Base-by-base conservation (phyloP, 495 filamentous ascomycete species). In the Penicillium subrubescens region DNA sequence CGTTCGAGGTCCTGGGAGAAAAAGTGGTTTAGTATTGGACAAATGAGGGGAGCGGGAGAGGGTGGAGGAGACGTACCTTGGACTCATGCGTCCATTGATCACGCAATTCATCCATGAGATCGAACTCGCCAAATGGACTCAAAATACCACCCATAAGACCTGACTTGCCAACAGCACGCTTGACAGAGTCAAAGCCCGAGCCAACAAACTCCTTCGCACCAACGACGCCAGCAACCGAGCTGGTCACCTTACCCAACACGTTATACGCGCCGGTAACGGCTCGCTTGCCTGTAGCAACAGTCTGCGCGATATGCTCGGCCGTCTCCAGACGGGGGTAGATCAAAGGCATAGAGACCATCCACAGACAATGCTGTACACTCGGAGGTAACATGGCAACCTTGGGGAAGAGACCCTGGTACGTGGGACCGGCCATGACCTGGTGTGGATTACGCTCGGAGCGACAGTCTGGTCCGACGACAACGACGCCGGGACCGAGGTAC, bases 21-120 rank as follows among this genome's bases (percentile, higher is more conserved):
- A n/a, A n/a, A n/a, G n/a, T n/a, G 19, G 29, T 41, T 69, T 62
- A 63, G 54, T 33, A 35, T 50, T 12, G 46, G 8, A 27, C 14
- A 17, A 11, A 4, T 27, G 8, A 15, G 29, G 23, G 21, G n/a
- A n/a, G n/a, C n/a, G n/a, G n/a, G n/a, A n/a, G n/a, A n/a, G n/a
- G n/a, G n/a, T n/a, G n/a, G n/a, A n/a, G n/a, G n/a, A n/a, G 27
- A 60, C 68, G 31, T 73, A 89, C 88, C 82, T 99, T 99, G 29
- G 89, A 92, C 58, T 98, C 94, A 73, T 99, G 95, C 19, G 96
- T 99, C 95, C 95, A 99, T 81, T 95, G 89, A 74, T 99, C 96
- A 66, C 93, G 86, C 35, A 99, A 78, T 74, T 97, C 96, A 77
- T 99, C 95, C 57, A 93, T 87, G 23, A 98, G 85, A 73, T 97